Percentiles rank a stretch among this genome's conserved stretches.
Evolutionary conservation across 805 yeast genomes (phyloP).

Genomic region (Ogataea minuta): DNA sequence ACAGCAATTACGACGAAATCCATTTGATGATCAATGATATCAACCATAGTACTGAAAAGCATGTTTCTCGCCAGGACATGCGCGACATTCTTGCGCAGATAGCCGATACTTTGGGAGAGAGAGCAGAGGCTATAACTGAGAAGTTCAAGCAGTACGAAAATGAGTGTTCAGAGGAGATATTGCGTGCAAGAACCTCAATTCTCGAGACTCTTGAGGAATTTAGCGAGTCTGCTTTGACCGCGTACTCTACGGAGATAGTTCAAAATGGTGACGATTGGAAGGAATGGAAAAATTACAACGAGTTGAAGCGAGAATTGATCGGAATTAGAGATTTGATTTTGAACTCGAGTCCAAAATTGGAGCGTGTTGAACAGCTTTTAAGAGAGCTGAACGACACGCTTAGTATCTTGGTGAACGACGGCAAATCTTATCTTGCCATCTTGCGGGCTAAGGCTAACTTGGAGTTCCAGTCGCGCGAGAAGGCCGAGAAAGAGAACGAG

Average conservation of each 20-base stretch:
- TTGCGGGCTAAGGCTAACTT: constrained; percentile 57
- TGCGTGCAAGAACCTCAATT: constrained; percentile 39
- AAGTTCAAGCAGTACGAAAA: constrained; percentile 32
- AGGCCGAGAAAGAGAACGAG: constrained; percentile 32
- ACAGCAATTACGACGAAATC: constrained; percentile 29
- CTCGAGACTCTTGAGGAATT: constrained; percentile 73
- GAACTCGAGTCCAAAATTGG: constrained; percentile 32
- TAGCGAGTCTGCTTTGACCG: constrained; percentile 63
- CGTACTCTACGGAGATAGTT: constrained; percentile 61
- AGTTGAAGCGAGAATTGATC: constrained; percentile 53
- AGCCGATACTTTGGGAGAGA: constrained; percentile 29
- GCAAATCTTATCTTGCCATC: constrained; percentile 57
- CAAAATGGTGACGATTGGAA: constrained; percentile 43
- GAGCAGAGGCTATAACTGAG: constrained; percentile 34
- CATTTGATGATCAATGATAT: constrained; percentile 28
- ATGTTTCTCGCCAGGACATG: constrained; percentile 46
- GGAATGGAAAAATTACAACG: constrained; percentile 62
- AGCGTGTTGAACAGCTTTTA: constrained; percentile 33
- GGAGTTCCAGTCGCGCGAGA: constrained; percentile 55
- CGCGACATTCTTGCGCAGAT: constrained; percentile 41
- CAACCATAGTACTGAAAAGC: constrained; percentile 25
- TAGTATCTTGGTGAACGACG: constrained; percentile 52
- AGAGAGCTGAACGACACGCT: constrained; percentile 44
- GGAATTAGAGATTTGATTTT: constrained; percentile 53
- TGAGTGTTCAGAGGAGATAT: constrained; percentile 33